These are phyloP conservation scores for Novymonas esmeraldas DNA, from an alignment of 208 protist species.

Conservation along the genomic window DNA sequence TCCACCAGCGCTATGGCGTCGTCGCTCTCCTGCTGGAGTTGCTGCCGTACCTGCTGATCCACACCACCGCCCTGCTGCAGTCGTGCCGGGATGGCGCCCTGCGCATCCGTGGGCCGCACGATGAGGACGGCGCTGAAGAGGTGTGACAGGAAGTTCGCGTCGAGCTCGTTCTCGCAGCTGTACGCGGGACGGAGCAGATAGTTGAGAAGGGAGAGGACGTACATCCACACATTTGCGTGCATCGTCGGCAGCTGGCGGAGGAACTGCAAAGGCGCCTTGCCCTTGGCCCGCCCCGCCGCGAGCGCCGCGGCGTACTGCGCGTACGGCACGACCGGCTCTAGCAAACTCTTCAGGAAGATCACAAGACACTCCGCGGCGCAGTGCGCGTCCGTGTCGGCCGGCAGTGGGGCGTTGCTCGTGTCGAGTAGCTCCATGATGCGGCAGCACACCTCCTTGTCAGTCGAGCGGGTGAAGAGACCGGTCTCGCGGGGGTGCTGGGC, in stretches of 20 bases:
- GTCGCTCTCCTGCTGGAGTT: slow-evolving; percentile 69
- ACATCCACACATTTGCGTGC: slow-evolving; percentile 87
- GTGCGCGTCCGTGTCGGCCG: slow-evolving; percentile 41
- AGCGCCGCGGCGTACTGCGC: slow-evolving; percentile 61
- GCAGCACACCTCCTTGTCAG: slow-evolving; percentile 40
- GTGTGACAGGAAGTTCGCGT: slow-evolving; percentile 53
- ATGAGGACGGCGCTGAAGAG: slow-evolving; percentile 74
- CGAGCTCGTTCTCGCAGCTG: slow-evolving; percentile 63
- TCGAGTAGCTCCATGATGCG: slow-evolving; percentile 78
- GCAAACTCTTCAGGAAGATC: slow-evolving; percentile 71
- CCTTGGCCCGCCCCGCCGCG: slow-evolving; percentile 50
- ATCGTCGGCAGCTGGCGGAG: slow-evolving; percentile 73
- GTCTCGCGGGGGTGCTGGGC: slow-evolving; percentile 45
- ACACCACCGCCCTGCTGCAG: slow-evolving; percentile 51
- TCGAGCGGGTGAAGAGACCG: slow-evolving; percentile 67
- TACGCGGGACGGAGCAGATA: slow-evolving; percentile 76
- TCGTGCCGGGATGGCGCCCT: slow-evolving; percentile 30
- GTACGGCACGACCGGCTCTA: slow-evolving; percentile 84
- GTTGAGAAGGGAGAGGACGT: slow-evolving; percentile 84
- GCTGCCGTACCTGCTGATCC: slow-evolving; percentile 65
- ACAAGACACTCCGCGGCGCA: slow-evolving; percentile 73
- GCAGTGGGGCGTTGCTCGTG: slow-evolving; percentile 39
- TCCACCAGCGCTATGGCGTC: slow-evolving; percentile 69
- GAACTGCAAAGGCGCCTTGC: slow-evolving; percentile 60
- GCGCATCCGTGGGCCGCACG: slow-evolving; percentile 37